Conservation (phyloP, 129 eudicot species). For the Solidago caesia region DNA sequence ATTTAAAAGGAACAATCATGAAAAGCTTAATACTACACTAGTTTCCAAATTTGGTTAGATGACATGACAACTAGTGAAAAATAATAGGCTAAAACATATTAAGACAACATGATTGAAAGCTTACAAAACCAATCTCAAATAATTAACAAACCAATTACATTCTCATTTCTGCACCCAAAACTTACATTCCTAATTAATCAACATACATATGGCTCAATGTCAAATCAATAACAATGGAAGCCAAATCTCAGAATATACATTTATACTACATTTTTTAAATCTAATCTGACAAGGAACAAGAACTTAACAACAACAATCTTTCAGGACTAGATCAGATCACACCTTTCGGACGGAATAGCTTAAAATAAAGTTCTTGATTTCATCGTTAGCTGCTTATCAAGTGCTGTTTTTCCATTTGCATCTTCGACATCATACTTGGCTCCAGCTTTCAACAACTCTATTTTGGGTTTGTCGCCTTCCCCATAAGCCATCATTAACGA, state of each 20-base stretch:
- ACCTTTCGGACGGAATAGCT: slow-evolving; percentile 62
- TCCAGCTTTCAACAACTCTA: slow-evolving; percentile 85
- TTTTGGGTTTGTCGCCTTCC: slow-evolving; percentile 87
- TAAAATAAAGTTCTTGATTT: slow-evolving; percentile 71
- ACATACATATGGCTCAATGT: neutral
- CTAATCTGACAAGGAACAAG: slow-evolving; percentile 13
- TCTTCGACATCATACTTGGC: slow-evolving; percentile 76
- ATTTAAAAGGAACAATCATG: too few relatives aligned
- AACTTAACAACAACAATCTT: slow-evolving; percentile 19
- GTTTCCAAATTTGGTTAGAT: too few relatives aligned
- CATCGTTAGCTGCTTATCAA: slow-evolving; percentile 69
- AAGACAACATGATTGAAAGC: slow-evolving; percentile 1
- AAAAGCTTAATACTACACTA: too few relatives aligned
- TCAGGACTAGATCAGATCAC: slow-evolving; percentile 35
- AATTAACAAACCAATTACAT: neutral
- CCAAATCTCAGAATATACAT: slow-evolving; percentile 14
- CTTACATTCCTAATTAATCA: neutral
- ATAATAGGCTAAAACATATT: neutral
- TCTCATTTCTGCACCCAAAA: slow-evolving; percentile 6
- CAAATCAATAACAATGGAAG: neutral
- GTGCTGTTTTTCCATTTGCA: slow-evolving; percentile 67
- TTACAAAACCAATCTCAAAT: neutral
- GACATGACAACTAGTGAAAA: neutral
- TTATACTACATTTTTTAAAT: slow-evolving; percentile 12
- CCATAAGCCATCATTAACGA: slow-evolving; percentile 85